Percentiles rank a stretch among this genome's conserved stretches.
These are phyloP conservation scores for Starmera quercuum DNA, from an alignment of 805 yeast species.

Conservation along the genomic window DNA sequence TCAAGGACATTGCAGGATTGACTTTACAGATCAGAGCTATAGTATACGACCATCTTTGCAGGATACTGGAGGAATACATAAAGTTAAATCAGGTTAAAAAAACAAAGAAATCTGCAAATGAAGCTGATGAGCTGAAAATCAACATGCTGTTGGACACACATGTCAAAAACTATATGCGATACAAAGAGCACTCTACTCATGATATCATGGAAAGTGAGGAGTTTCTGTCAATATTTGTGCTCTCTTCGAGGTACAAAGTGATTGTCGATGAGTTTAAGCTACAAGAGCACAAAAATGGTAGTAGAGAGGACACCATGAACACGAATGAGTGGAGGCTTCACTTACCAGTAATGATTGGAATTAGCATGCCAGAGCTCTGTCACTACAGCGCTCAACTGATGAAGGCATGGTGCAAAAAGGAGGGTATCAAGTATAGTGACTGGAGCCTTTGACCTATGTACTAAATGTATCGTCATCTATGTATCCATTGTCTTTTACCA, in stretches of 20 bases:
- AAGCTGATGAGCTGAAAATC: neutral
- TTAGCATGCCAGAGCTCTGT: conserved; percentile 3
- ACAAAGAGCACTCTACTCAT: conserved; percentile 4
- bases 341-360: conserved; percentile 6
- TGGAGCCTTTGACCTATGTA: too few species aligned
- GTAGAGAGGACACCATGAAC: neutral
- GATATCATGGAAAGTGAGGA: conserved; percentile 6
- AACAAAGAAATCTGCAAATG: neutral
- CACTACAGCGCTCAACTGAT: conserved; percentile 5
- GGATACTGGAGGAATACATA: conserved; percentile 7
- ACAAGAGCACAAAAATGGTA: conserved; percentile 1
- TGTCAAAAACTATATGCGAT: conserved; percentile 4
- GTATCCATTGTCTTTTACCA: too few species aligned
- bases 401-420: conserved; percentile 7
- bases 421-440: conserved; percentile 2
- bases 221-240: conserved; percentile 5
- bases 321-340: neutral
- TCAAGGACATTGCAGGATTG: conserved; percentile 9
- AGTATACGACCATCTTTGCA: conserved; percentile 11
- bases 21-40: conserved; percentile 8
- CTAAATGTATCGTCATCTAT: too few species aligned
- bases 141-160: neutral
- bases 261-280: conserved; percentile 4
- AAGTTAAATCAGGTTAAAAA: conserved; percentile 4
- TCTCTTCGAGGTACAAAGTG: conserved; percentile 7